These are phyloP conservation scores for Plasmodium relictum DNA, from an alignment of 169 alveolate genomes.

Conservation along the genomic window DNA sequence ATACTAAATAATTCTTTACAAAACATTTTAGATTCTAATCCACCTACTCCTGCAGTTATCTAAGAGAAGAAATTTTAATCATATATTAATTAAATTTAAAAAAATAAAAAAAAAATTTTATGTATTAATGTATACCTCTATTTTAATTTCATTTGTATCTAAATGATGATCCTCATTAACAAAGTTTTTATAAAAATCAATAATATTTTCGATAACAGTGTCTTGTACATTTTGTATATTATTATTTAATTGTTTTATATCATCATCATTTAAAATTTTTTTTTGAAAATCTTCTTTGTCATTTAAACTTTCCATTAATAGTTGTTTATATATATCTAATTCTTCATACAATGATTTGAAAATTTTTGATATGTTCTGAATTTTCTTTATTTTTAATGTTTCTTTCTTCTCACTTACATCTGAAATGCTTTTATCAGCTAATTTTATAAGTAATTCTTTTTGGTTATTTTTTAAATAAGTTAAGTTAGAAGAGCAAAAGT, in stretches of 20 bases:
- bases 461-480: constrained; percentile 15
- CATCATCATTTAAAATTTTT: background rate
- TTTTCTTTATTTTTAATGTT: constrained; percentile 22
- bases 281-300: background rate
- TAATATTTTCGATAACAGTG: constrained; percentile 1
- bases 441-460: constrained; percentile 14
- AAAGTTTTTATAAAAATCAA: constrained; percentile 23
- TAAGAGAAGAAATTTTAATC: constrained; percentile 21
- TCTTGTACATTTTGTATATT: background rate
- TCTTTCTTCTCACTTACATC: constrained; percentile 27
- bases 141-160: constrained; percentile 29
- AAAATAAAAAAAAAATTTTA: background rate
- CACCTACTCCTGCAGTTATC: constrained; percentile 93
- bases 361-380: constrained; percentile 13
- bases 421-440: constrained; percentile 10
- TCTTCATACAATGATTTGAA: constrained; percentile 26
- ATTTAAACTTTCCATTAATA: constrained; percentile 12
- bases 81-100: background rate
- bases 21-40: constrained; percentile 90
- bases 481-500: background rate
- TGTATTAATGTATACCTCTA: constrained; percentile 27
- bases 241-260: background rate
- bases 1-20: constrained; percentile 88
- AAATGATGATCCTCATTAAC: constrained; percentile 45
- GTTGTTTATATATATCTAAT: constrained; percentile 35